Evolutionary conservation across 345 rosid genomes (phyloP).

Genomic region (Dimocarpus longan): DNA sequence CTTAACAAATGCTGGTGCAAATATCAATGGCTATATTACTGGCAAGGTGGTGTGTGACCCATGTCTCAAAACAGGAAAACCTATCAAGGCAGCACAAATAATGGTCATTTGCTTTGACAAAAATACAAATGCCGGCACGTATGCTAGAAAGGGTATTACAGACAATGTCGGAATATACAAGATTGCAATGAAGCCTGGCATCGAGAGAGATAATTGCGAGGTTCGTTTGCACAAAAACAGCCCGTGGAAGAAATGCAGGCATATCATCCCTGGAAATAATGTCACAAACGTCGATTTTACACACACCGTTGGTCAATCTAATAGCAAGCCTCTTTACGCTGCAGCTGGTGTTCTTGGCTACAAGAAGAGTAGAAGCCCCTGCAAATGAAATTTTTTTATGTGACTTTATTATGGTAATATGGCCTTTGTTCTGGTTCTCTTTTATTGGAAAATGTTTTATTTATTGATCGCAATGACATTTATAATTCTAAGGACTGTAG

Average conservation of each 20-base stretch:
- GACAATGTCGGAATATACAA: neutral
- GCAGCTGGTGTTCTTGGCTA: neutral
- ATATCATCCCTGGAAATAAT: neutral
- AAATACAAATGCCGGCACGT: neutral
- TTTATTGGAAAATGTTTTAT: too few species aligned
- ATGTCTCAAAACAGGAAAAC: neutral
- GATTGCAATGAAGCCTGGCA: neutral
- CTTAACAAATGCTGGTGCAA: neutral
- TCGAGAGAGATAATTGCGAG: neutral
- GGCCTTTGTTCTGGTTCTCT: too few species aligned
- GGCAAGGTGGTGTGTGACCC: conserved; percentile 2
- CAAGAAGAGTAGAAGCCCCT: neutral
- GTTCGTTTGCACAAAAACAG: neutral
- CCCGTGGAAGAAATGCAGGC: neutral
- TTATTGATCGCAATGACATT: too few species aligned
- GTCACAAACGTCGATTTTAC: neutral
- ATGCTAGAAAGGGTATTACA: neutral
- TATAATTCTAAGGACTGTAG: too few species aligned
- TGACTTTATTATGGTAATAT: too few species aligned
- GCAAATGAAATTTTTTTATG: neutral
- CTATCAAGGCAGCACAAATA: neutral
- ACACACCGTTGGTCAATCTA: neutral
- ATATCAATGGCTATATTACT: neutral
- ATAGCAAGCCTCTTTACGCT: neutral
- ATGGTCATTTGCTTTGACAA: neutral